Evolutionary conservation across 1,284 basidiomycete genomes (phyloP), one percentile per base, ranked within the genome.

Genomic region (Cutaneotrichosporon sp.): DNA sequence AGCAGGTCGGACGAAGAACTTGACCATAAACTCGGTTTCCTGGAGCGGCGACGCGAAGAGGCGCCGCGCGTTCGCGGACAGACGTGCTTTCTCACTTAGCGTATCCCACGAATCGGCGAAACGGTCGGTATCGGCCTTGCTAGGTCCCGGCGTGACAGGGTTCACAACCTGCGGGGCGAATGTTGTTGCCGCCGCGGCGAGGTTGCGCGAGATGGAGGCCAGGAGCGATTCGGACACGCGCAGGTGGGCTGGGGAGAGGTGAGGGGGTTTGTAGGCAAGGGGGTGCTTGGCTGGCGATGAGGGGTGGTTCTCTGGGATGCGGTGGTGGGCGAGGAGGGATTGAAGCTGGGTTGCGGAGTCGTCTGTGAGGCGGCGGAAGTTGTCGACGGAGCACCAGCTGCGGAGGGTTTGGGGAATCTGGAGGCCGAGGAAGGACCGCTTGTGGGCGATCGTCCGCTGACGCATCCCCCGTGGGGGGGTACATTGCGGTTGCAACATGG

Each of bases 1-100:
- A 14, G 49, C 42, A 0, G 55, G 55, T 9, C 47, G 55, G 11
- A 57, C 34, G 17, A 57, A 43, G 34, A 46, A 50, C 33, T 47
- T 43, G 27, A 49, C 27, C 6, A 57, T 27, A 35, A 46, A 54
- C 6, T 45, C 35, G 22, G 19, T 11, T 16, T 31, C 41, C 19
- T 20, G 11, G 8, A 41, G n/a, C 3, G 19, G 29, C 24, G 16
- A 9, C 19, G 6, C 2, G 33, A 19, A 26, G 33, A 27, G 19
- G 14, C 26, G 22, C 32, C 27, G 31, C 3, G 51, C 51, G 12
- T 19, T 43, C 9, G 19, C 16, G 4, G 25, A 25, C 19, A 48
- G 33, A 10, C 20, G 34, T 2, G 33, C 41, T 11, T 34, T 33
- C 26, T 48, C 41, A 10, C 32, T 16, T 2, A 53, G 19, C 2